Conservation (phyloP, 2,329 filamentous ascomycete genomes). For the Huntiella abstrusa region DNA sequence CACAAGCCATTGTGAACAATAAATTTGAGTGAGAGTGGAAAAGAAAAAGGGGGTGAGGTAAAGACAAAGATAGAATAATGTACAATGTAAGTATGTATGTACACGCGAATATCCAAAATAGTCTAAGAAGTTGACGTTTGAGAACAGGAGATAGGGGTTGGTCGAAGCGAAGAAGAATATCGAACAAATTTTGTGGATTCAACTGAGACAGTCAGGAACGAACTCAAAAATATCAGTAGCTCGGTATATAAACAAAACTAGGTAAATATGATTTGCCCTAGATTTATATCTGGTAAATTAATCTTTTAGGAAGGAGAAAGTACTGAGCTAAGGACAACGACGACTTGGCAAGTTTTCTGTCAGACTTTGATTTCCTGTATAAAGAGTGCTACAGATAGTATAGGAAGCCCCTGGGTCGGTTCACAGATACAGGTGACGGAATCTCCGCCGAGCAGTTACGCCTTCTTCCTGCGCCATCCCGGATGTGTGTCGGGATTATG, state of each 20-base stretch:
- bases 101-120: not conserved
- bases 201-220: no score
- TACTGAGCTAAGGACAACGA: no score
- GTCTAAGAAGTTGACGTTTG: not conserved
- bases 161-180: not conserved
- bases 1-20: not conserved
- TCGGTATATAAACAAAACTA: not conserved
- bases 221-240: not conserved
- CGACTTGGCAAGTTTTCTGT: no score
- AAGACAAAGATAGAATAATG: not conserved
- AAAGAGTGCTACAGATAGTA: no score
- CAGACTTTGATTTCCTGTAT: no score
- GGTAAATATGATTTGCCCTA: not conserved
- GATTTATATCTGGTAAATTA: no score
- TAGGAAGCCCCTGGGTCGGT: no score
- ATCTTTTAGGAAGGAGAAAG: no score
- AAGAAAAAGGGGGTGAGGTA: not conserved
- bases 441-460: no score
- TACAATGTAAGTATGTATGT: not conserved
- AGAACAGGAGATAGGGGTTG: not conserved
- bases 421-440: no score
- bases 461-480: no score
- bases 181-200: not conserved
- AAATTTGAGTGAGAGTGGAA: not conserved
- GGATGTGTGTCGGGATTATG: no score